Evolutionary conservation across 176 grass and related monocot genomes (phyloP), one percentile per base, ranked within the genome.

Genomic region (Puya raimondii): DNA sequence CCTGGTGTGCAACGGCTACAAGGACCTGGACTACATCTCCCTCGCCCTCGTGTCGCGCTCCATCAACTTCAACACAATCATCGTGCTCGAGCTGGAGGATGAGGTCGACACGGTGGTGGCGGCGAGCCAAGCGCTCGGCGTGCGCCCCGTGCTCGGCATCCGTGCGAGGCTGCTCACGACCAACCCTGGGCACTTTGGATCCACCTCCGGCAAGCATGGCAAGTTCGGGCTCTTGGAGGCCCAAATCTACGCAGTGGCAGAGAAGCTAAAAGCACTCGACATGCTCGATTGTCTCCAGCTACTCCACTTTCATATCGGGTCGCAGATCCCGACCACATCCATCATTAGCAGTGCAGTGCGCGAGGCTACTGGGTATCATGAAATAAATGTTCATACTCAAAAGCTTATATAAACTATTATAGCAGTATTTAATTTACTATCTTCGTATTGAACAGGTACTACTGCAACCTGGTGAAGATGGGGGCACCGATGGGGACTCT

Each of bases 21-120:
- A 81, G 79, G 79, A 81, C 25, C 1, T 10, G 12, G 71, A 51
- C 1, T 81, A 81, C 66, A 8, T 81, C 17, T 25, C 23, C 15
- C 56, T 81, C 12, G 71, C 79, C 13, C 52, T 81, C 11, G 22
- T 54, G 1, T 63, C 79, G 14, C 71, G 47, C 12, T 47, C 64
- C 15, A 51, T 75, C 49, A n/a, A n/a, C 0, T 25, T 81, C 11
- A 81, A 81, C 22, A 53, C 6, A 12, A 53, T 81, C 47, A 75
- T 81, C 26, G 79, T 81, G 18, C 9, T 81, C 5, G 79, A 70
- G 53, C 23, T 69, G 72, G 72, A 75, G 42, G 79, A 81, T 47
- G 79, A 81, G 71, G 64, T 81, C 11, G 79, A 81, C 72, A 59
- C 61, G 18, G 9, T 81, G 22, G 0, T 81, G 0, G 50, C 42